These are phyloP conservation scores for Mucor irregularis DNA, from an alignment of 371 early-diverging fungal genomes.

Conservation along the genomic window DNA sequence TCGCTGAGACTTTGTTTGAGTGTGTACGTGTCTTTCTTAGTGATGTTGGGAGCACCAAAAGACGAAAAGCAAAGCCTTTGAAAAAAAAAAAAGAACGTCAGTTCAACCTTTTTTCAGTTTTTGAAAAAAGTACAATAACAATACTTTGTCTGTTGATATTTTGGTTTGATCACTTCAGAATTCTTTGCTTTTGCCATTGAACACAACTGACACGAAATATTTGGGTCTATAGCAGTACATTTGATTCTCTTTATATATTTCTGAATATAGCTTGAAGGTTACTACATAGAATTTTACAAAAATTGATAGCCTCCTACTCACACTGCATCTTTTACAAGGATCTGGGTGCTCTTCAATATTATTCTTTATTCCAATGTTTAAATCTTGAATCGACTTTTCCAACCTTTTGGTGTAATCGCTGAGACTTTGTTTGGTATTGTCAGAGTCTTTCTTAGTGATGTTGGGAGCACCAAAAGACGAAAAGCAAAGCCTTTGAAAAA, in stretches of 20 bases:
- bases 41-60: not conserved
- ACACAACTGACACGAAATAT: too few relatives aligned
- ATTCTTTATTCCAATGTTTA: slow-evolving; percentile 2
- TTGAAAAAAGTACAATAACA: too few relatives aligned
- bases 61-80: slow-evolving; percentile 13
- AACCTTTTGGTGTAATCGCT: slow-evolving; percentile 4
- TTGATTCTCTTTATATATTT: slow-evolving; percentile 3
- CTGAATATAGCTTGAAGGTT: not conserved
- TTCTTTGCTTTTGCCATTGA: slow-evolving; percentile 45
- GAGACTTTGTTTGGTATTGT: not conserved
- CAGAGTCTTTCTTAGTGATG: not conserved
- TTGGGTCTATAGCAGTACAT: slow-evolving; percentile 10
- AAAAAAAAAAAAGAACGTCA: not conserved
- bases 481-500: slow-evolving; percentile 11
- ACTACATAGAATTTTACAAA: not conserved
- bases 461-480: not conserved
- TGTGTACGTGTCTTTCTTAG: not conserved
- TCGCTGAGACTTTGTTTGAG: not conserved
- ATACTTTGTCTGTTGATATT: slow-evolving; percentile 29
- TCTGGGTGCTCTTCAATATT: not conserved
- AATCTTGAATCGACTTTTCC: slow-evolving; percentile 10
- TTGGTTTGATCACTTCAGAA: slow-evolving; percentile 9
- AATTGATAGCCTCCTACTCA: not conserved
- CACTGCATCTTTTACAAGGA: slow-evolving; percentile 12
- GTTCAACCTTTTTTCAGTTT: not conserved